Base-by-base conservation (phyloP, 31 red algal species). In the Odonthalia washingtoniensis region DNA sequence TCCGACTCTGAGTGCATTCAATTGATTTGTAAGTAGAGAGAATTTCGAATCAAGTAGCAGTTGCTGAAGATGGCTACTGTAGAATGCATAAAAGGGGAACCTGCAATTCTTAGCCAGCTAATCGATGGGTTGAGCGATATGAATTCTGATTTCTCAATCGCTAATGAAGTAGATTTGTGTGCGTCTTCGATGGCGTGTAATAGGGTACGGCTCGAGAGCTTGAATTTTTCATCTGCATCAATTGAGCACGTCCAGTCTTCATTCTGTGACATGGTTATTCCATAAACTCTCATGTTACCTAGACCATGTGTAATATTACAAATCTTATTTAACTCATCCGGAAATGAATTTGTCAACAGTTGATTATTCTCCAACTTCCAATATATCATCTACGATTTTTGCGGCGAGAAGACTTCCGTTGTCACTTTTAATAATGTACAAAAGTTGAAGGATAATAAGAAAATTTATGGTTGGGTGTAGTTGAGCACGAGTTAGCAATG, bases 331-430 rank as follows among this genome's bases (percentile, higher is more conserved):
- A 18, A 17, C 34, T 34, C 14, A 28, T 37, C 34, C 9, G 14
- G 27, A 14, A 6, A 72, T 12, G 67, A 72, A 72, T 30, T 30
- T 28, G 27, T 18, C 6, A 30, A 37, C 67, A 18, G 9, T 17
- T 17, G 27, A 30, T 17, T 37, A 6, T 34, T 12, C 6, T 34
- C 67, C 67, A 9, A 21, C 21, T 14, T 14, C 21, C 9, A 57
- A 21, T 57, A 57, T n/a, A 57, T 9, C 49, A 57, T 72, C 67
- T 17, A 72, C 67, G 14, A 72, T 72, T 72, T 72, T 72, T 6
- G 67, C 67, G 14, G 27, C 67, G 34, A 72, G 27, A 9, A 72
- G 67, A 30, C 9, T 37, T 28, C 6, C 6, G 14, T 72, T 30
- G 6, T 26, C 27, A 14, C 27, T 30, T 34, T 30, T 28, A 30